These are phyloP conservation scores for Trichoderma oligosporum DNA, from an alignment of 2,329 filamentous ascomycete genomes.

Conservation along the genomic window DNA sequence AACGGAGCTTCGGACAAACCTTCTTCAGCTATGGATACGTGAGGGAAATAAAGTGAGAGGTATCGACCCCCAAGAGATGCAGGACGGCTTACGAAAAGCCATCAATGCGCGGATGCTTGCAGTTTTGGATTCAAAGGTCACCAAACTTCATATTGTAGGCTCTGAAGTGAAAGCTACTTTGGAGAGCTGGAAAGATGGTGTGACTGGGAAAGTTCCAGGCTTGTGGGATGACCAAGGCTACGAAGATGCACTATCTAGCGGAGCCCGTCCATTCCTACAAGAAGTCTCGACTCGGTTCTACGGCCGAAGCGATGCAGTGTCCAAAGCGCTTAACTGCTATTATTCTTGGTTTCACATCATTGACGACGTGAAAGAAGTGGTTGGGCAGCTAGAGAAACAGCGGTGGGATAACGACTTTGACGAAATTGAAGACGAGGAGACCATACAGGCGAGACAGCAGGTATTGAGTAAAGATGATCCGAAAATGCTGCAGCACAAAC, in stretches of 20 bases:
- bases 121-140: conserved; percentile 60
- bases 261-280: conserved; percentile 65
- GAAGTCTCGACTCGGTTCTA: conserved; percentile 66
- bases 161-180: conserved; percentile 61
- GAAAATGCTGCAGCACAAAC: conserved; percentile 54
- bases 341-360: conserved; percentile 70
- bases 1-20: conserved; percentile 63
- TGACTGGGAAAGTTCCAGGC: conserved; percentile 47
- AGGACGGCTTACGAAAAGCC: conserved; percentile 63
- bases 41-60: conserved; percentile 62
- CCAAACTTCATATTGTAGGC: conserved; percentile 61
- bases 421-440: conserved; percentile 70
- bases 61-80: conserved; percentile 63
- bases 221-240: conserved; percentile 67
- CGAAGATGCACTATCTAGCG: conserved; percentile 61
- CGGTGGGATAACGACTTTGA: conserved; percentile 74
- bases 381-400: conserved; percentile 62
- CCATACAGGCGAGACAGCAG: conserved; percentile 61
- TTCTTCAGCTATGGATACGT: conserved; percentile 72
- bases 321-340: conserved; percentile 60
- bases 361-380: conserved; percentile 59
- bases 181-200: conserved; percentile 54
- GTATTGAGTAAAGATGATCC: conserved; percentile 71
- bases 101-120: conserved; percentile 65
- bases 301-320: conserved; percentile 66